Evolutionary conservation across 2,329 filamentous ascomycete genomes (phyloP).

Genomic region (Hymenoscyphus occultus): DNA sequence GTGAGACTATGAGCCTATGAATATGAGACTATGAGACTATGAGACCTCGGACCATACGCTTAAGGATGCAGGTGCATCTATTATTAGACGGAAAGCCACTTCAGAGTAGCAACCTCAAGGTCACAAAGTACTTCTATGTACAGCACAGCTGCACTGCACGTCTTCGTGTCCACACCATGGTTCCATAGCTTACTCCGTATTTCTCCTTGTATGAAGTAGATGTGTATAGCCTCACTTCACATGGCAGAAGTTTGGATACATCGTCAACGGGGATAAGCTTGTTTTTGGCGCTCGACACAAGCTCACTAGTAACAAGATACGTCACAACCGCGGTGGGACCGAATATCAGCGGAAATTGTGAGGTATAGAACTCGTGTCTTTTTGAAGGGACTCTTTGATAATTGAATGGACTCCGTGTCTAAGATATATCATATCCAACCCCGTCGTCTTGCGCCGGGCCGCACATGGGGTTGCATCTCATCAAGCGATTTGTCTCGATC

Average conservation of each 20-base stretch:
- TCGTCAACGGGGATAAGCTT: not conserved
- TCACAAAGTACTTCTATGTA: too few species aligned
- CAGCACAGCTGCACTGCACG: too few species aligned
- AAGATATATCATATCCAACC: too few species aligned
- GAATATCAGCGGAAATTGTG: not conserved
- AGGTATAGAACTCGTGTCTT: not conserved
- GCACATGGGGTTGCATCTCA: too few species aligned
- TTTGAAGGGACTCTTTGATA: not conserved
- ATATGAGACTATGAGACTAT: too few species aligned
- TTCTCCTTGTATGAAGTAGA: not conserved
- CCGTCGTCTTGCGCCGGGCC: too few species aligned
- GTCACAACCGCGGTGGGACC: slow-evolving; percentile 1
- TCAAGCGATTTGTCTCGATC: too few species aligned
- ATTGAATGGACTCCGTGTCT: too few species aligned
- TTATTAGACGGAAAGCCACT: not conserved
- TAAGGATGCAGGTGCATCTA: not conserved
- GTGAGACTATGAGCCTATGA: too few species aligned
- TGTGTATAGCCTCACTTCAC: not conserved
- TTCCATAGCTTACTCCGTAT: too few species aligned
- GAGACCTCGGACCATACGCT: not conserved
- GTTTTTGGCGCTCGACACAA: not conserved
- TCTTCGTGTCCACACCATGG: too few species aligned
- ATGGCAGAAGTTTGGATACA: not conserved
- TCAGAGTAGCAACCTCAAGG: too few species aligned
- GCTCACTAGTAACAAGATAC: not conserved